Conservation (phyloP, 495 filamentous ascomycete genomes). For the Lasiosphaeriaceae sp. region DNA sequence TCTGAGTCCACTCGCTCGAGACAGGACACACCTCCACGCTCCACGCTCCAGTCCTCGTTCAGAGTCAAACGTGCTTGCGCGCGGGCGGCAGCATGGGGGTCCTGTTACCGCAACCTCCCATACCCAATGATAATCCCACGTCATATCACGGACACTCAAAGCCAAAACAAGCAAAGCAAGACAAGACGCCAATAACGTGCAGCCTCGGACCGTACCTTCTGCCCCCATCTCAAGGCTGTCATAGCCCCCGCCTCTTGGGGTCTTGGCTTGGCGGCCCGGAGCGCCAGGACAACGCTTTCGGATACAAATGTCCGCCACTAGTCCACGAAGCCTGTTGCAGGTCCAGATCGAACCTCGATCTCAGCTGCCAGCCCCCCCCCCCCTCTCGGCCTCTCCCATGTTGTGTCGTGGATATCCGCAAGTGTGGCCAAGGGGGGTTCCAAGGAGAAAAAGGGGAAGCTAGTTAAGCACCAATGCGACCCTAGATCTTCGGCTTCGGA, state of each 20-base stretch:
- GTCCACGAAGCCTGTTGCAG: conserved; percentile 3
- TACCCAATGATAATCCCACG: no score
- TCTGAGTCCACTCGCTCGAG: no score
- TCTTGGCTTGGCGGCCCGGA: conserved; percentile 3
- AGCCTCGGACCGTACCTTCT: background rate
- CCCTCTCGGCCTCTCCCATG: no score
- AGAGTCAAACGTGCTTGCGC: no score
- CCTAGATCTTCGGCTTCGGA: conserved; percentile 11
- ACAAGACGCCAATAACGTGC: no score
- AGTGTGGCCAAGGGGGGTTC: conserved; percentile 6
- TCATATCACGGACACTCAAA: no score
- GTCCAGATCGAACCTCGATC: conserved; percentile 11
- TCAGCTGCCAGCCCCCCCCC: conserved; percentile 1
- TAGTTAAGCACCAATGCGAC: conserved; percentile 13
- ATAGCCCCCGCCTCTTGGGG: background rate
- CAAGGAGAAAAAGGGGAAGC: background rate
- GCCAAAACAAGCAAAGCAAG: no score
- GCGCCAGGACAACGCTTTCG: conserved; percentile 2
- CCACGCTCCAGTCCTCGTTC: no score
- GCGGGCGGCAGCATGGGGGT: no score
- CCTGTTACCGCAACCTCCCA: no score
- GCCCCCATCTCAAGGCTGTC: background rate
- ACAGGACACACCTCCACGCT: no score
- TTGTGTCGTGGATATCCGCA: conserved; percentile 5
- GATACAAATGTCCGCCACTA: conserved; percentile 15